phyloP scores from a whole-genome alignment of 2,329 filamentous ascomycete species.

The Fusarium pseudonygamai region DNA sequence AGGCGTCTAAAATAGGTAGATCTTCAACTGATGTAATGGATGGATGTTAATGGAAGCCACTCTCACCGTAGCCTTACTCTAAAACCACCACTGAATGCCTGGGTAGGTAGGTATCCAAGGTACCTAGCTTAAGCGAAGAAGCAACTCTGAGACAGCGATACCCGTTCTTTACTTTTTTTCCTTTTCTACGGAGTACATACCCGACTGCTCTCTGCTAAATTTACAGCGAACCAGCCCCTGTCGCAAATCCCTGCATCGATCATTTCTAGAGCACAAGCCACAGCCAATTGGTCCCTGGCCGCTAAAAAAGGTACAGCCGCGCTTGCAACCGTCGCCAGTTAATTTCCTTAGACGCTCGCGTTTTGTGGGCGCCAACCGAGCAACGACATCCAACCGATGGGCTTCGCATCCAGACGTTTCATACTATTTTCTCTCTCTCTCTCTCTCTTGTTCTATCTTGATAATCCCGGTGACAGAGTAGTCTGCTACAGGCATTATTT shows the following conservation, averaged over 20 bases:
- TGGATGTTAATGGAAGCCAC: neutral
- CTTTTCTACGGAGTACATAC: neutral
- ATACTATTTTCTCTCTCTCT: conserved; percentile 1
- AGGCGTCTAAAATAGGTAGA: conserved; percentile 12
- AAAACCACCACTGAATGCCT: neutral
- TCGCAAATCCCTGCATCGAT: conserved; percentile 23
- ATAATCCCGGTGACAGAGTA: conserved; percentile 3
- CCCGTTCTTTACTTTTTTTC: neutral
- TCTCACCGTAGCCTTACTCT: neutral
- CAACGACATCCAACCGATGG: conserved; percentile 33
- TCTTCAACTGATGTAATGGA: neutral
- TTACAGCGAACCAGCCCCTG: conserved; percentile 19
- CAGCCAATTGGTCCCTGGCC: conserved; percentile 33
- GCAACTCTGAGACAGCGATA: conserved; percentile 15
- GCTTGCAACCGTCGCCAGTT: conserved; percentile 34
- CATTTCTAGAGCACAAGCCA: neutral
- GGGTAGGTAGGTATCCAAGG: neutral
- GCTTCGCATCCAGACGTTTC: conserved; percentile 4
- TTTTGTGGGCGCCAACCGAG: conserved; percentile 27
- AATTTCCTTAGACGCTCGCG: conserved; percentile 38
- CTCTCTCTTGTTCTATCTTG: neutral
- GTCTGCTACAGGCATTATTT: conserved; percentile 1
- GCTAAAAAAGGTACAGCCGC: conserved; percentile 23
- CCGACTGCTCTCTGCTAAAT: neutral
- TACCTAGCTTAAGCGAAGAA: neutral